Conservation (phyloP, 257 asterid species). For the Linderniella brevidens region DNA sequence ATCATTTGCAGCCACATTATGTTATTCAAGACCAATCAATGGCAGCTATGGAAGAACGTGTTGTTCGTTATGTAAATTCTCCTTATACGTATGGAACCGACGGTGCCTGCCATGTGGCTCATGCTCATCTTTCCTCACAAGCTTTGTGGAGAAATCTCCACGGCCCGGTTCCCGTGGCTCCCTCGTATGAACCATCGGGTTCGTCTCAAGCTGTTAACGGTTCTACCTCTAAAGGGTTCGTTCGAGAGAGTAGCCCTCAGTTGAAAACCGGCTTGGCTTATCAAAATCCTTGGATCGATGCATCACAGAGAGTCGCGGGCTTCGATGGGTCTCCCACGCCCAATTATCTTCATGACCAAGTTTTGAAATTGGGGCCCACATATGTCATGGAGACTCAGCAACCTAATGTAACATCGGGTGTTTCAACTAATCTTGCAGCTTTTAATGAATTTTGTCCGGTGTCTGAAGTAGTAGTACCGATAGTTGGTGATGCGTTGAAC, state of each 20-base stretch:
- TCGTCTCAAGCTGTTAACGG: constrained; percentile 48
- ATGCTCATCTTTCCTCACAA: constrained; percentile 40
- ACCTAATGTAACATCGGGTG: constrained; percentile 18
- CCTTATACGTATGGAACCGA: constrained; percentile 46
- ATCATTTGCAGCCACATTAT: constrained; percentile 36
- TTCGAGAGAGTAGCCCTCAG: constrained; percentile 38
- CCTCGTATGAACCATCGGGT: constrained; percentile 34
- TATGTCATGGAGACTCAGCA: constrained; percentile 26
- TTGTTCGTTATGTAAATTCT: constrained; percentile 40
- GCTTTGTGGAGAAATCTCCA: constrained; percentile 66
- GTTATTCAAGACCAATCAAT: constrained; percentile 49
- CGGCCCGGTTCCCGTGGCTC: constrained; percentile 38
- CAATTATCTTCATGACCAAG: constrained; percentile 29
- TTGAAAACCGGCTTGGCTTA: constrained; percentile 39
- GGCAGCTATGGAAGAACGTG: constrained; percentile 48
- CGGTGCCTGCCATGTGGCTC: too few relatives aligned
- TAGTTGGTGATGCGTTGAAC: constrained; percentile 17
- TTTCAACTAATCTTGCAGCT: constrained; percentile 15
- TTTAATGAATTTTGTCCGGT: constrained; percentile 12
- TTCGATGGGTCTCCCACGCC: constrained; percentile 34
- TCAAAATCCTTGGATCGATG: constrained; percentile 44
- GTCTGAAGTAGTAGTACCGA: constrained; percentile 20
- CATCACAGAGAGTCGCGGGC: constrained; percentile 39
- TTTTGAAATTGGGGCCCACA: constrained; percentile 20
- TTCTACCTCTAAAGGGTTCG: constrained; percentile 28